Conservation (phyloP, 148 eudicot genomes). For the Cornus kousa region DNA sequence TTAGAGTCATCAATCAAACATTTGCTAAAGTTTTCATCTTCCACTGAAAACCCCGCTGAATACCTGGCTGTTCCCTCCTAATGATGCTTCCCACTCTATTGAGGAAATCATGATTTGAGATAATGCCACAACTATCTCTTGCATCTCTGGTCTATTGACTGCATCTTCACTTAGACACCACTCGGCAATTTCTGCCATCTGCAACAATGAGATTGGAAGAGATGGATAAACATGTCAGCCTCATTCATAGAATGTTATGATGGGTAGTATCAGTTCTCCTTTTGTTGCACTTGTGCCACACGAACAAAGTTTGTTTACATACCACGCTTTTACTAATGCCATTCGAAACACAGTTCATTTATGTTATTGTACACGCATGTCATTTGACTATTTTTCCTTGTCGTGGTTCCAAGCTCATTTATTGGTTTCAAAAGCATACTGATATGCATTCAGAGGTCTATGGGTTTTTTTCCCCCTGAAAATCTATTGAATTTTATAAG, state of each 20-base stretch:
- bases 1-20: background rate
- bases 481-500: too few species aligned
- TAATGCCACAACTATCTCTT: conserved; percentile 36
- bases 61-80: conserved; percentile 41
- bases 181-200: conserved; percentile 50
- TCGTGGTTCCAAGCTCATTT: too few species aligned
- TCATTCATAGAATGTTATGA: background rate
- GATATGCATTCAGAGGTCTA: too few species aligned
- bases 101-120: conserved; percentile 35
- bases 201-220: background rate
- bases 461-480: too few species aligned
- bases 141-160: conserved; percentile 45
- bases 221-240: background rate
- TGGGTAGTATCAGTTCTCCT: too few species aligned
- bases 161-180: conserved; percentile 56
- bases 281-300: too few species aligned
- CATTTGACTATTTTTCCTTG: too few species aligned
- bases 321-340: too few species aligned
- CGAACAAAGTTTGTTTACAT: too few species aligned
- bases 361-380: too few species aligned
- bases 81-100: conserved; percentile 52
- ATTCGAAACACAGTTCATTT: too few species aligned
- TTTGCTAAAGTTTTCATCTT: conserved; percentile 19
- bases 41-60: conserved; percentile 45
- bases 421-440: too few species aligned